Evolutionary conservation across 345 rosid genomes (phyloP).

Genomic region (thale cress (Arabidopsis thaliana)): TAIR10.1 NC_003074.8:4190501-4191000

Average conservation of each 20-base stretch:
- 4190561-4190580: constrained; percentile 76
- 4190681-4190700: constrained; percentile 77
- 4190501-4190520: not conserved
- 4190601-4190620: constrained; percentile 68
- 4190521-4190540: constrained; percentile 4
- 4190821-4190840: constrained; percentile 87
- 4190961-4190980: constrained; percentile 36
- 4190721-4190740: constrained; percentile 9
- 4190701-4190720: constrained; percentile 55
- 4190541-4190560: constrained; percentile 62
- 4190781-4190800: constrained; percentile 42
- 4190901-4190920: constrained; percentile 34
- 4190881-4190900: not conserved
- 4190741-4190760: constrained; percentile 1
- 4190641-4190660: constrained; percentile 87
- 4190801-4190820: constrained; percentile 82
- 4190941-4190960: constrained; percentile 32
- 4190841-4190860: constrained; percentile 72
- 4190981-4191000: constrained; percentile 44
- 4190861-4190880: constrained; percentile 37
- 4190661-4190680: constrained; percentile 83
- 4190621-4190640: constrained; percentile 86
- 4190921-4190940: constrained; percentile 33
- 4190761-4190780: constrained; percentile 27
- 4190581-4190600: constrained; percentile 83